Conservation (phyloP, 2,329 filamentous ascomycete species). For the Akanthomyces uredinophilus region DNA sequence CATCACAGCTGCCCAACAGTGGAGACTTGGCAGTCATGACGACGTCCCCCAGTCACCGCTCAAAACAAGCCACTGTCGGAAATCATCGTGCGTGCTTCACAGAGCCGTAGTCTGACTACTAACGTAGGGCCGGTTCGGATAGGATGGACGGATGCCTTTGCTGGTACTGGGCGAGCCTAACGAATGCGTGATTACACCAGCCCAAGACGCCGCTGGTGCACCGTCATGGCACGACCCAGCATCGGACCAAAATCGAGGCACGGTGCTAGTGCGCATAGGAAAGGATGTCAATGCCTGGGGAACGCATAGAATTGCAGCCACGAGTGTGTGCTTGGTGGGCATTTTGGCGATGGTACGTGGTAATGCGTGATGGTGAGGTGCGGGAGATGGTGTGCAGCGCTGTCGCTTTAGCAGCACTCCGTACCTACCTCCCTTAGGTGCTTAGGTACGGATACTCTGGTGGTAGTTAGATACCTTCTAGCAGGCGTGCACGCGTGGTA, state of each 20-base stretch:
- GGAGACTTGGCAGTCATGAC: slow-evolving; percentile 7
- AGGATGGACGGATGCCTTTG: neutral
- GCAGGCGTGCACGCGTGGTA: no score
- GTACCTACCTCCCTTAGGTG: no score
- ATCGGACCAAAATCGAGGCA: neutral
- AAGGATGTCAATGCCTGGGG: neutral
- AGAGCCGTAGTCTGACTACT: neutral
- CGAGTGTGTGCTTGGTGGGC: neutral
- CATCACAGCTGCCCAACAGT: slow-evolving; percentile 11
- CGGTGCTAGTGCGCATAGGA: neutral
- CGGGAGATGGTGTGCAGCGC: slow-evolving; percentile 6
- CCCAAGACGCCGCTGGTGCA: neutral
- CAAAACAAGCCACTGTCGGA: neutral
- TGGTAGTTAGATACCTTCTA: no score
- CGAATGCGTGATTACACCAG: neutral
- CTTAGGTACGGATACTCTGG: no score
- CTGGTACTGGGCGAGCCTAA: neutral
- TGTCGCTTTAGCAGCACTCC: neutral
- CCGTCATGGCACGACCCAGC: neutral
- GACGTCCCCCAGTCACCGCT: slow-evolving; percentile 7
- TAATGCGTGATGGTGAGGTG: neutral
- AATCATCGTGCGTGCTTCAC: neutral
- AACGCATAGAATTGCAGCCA: neutral
- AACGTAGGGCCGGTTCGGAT: neutral
- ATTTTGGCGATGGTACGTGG: neutral